Conservation (phyloP, 1,284 basidiomycete genomes). For the Austroboletus olivaceoglutinosus region DNA sequence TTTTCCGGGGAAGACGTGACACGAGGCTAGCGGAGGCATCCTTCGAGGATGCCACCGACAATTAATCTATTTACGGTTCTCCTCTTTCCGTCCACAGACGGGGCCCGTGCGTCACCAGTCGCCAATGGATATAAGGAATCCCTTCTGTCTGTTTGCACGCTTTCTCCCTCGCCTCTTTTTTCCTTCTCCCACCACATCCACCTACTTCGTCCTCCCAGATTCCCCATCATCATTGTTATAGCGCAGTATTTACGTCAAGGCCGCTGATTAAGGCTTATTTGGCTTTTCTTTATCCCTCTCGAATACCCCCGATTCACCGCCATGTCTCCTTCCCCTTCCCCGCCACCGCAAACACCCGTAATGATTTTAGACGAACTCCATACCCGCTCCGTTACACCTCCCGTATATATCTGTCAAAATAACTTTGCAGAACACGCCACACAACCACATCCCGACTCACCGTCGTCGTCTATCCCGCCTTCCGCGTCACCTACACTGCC, state of each 20-base stretch:
- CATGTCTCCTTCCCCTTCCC: slow-evolving; percentile 25
- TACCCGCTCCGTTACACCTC: slow-evolving; percentile 8
- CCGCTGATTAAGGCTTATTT: slow-evolving; percentile 10
- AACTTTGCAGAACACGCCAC: slow-evolving; percentile 6
- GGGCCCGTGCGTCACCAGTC: slow-evolving; percentile 31
- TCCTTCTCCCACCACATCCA: slow-evolving; percentile 14
- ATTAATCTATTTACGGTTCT: slow-evolving; percentile 14
- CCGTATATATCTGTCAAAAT: slow-evolving; percentile 1
- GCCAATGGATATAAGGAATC: slow-evolving; percentile 26
- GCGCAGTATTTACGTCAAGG: slow-evolving; percentile 26
- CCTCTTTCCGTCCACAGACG: slow-evolving; percentile 16
- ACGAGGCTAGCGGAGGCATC: slow-evolving; percentile 22
- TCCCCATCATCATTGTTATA: slow-evolving; percentile 9
- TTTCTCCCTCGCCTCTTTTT: slow-evolving; percentile 8
- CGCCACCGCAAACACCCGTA: slow-evolving; percentile 23
- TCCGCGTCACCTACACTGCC: slow-evolving; percentile 22
- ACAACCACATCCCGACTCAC: slow-evolving; percentile 7
- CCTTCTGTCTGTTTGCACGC: slow-evolving; percentile 6
- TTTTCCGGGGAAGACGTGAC: slow-evolving; percentile 6
- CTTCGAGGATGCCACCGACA: slow-evolving; percentile 21
- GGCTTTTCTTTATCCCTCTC: slow-evolving; percentile 10
- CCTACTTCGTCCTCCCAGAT: slow-evolving; percentile 18
- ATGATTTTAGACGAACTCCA: slow-evolving; percentile 18
- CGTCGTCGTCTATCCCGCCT: slow-evolving; percentile 12
- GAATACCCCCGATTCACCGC: slow-evolving; percentile 23